Evolutionary conservation across 768 basidiomycete species (phyloP), one percentile per base, ranked within the genome.

Genomic region (Gymnopilus junonius): DNA sequence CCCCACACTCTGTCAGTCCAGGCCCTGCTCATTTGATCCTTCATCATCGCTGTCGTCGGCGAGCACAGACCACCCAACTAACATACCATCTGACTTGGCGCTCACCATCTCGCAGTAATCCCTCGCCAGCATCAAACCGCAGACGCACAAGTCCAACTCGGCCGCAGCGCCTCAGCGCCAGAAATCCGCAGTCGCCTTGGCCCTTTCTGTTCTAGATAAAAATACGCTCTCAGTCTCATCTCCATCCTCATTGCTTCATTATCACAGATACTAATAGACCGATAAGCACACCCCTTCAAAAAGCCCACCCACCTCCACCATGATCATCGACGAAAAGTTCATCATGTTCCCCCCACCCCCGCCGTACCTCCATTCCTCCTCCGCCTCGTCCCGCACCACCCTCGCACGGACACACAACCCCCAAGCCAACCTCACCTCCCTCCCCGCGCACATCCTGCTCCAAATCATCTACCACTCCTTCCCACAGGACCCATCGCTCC

Each of bases 391-490:
- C 29, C 23, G 62, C 43, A 51, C 31, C 55, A 55, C 35, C 20
- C 37, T 11, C 25, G 32, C 11, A 20, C 48, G 3, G 14, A 11
- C 15, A 8, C 25, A 29, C 57, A 21, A 32, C 39, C 20, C 59
- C 14, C 58, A 27, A 23, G 32, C 46, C 1, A 62, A 68, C 14
- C 53, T 69, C 20, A 54, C 62, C 29, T 59, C 63, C 4, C 62
- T 67, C 32, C 69, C 65, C 23, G 42, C 65, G 0, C 85, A 92
- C 64, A 71, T 94, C 23, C 80, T 93, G 4, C 83, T 94, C 51
- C 83, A 88, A 54, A 83, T 93, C 55, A 84, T 94, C 4, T 85
- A 90, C 71, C 74, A 79, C 66, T 84, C 85, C 2, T 91, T 93
- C 69, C 86, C 89, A 1, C 67, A 55, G 4, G 48, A 58, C 32